These are phyloP conservation scores for Eutrema salsugineum DNA, from an alignment of 441 rosid genomes.

Conservation along the genomic window DNA sequence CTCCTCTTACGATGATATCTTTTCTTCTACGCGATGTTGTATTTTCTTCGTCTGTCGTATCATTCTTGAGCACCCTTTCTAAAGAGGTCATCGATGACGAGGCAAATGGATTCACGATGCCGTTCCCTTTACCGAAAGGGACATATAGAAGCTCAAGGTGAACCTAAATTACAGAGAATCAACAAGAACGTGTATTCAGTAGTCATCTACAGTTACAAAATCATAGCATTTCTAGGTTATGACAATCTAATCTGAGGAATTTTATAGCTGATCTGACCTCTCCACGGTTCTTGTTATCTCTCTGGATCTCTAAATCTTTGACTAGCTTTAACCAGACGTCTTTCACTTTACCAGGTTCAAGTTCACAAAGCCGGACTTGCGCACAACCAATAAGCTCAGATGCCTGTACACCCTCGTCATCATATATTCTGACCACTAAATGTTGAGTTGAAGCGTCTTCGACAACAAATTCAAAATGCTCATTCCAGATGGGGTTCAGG, in stretches of 20 bases:
- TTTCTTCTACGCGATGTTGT: slow-evolving; percentile 45
- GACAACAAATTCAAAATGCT: slow-evolving; percentile 81
- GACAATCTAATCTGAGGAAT: not conserved
- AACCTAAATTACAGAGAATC: slow-evolving; percentile 47
- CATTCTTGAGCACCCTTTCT: slow-evolving; percentile 73
- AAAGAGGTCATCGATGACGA: slow-evolving; percentile 63
- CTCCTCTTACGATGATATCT: slow-evolving; percentile 87
- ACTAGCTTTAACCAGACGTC: slow-evolving; percentile 94
- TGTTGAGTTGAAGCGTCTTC: slow-evolving; percentile 90
- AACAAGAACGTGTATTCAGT: not conserved
- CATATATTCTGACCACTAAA: slow-evolving; percentile 75
- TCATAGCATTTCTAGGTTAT: not conserved
- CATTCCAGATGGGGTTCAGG: slow-evolving; percentile 96
- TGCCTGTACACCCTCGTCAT: slow-evolving; percentile 92
- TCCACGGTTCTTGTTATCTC: slow-evolving; percentile 92
- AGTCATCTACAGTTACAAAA: not conserved
- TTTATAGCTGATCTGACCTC: slow-evolving; percentile 49
- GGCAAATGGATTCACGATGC: slow-evolving; percentile 55
- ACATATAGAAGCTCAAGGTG: slow-evolving; percentile 87
- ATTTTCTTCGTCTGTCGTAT: slow-evolving; percentile 37
- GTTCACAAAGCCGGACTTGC: slow-evolving; percentile 55
- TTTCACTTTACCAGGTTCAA: slow-evolving; percentile 95
- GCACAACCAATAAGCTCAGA: slow-evolving; percentile 86
- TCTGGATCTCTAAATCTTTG: slow-evolving; percentile 89
- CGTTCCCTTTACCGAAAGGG: slow-evolving; percentile 65